A percentile compares a stretch with the other conserved stretches of the same genome.
Evolutionary conservation across 2,329 filamentous ascomycete species (phyloP).

Genomic region (Scolecobasidium constrictum): DNA sequence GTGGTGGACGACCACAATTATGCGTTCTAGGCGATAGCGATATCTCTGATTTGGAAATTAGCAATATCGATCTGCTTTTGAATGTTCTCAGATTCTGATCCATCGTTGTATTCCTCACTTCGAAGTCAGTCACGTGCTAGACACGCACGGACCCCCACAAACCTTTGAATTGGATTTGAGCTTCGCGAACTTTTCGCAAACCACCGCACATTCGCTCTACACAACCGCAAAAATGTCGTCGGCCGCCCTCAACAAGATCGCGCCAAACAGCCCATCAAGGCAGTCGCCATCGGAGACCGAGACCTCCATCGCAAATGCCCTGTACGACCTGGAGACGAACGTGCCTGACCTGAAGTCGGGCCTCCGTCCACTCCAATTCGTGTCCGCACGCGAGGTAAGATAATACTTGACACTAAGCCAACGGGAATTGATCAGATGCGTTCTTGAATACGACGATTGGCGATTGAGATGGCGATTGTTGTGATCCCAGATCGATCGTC

Average conservation of each 20-base stretch:
- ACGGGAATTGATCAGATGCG: neutral
- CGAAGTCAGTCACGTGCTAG: too few species aligned
- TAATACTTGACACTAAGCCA: conserved; percentile 17
- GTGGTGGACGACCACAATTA: too few species aligned
- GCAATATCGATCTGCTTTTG: too few species aligned
- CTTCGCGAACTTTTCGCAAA: neutral
- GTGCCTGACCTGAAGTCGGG: conserved; percentile 94
- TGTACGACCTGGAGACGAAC: conserved; percentile 99
- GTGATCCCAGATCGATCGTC: too few species aligned
- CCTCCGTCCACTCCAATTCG: conserved; percentile 95
- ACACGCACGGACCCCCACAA: neutral
- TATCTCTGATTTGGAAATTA: too few species aligned
- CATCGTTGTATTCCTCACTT: too few species aligned
- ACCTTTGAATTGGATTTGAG: neutral
- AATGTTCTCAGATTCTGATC: too few species aligned
- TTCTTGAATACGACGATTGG: neutral
- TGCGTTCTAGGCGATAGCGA: too few species aligned
- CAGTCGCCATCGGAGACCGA: conserved; percentile 95
- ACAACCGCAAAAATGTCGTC: conserved; percentile 36
- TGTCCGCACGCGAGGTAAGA: conserved; percentile 98
- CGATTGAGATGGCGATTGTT: too few species aligned
- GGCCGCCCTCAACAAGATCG: conserved; percentile 93
- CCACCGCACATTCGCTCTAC: neutral
- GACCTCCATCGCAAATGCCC: conserved; percentile 90
- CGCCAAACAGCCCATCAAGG: conserved; percentile 90